Conservation (phyloP, 2,329 filamentous ascomycete genomes). For the Pezicula carpinea region DNA sequence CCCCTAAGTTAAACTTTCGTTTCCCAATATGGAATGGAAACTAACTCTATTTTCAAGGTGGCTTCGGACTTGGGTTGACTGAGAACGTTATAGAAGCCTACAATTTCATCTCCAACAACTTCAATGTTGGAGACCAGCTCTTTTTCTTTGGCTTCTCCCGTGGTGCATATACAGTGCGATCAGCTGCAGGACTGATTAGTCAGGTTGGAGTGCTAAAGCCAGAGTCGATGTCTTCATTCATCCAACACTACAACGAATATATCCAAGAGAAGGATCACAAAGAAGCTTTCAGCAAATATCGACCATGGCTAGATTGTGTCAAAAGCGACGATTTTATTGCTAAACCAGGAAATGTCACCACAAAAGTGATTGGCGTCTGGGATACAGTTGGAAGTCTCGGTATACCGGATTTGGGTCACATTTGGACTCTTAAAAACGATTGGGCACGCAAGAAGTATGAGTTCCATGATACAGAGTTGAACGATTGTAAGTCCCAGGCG, state of each 20-base stretch:
- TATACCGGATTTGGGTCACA: not conserved
- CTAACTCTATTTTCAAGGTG: not conserved
- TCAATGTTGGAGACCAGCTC: slow-evolving; percentile 30
- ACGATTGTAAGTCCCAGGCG: not conserved
- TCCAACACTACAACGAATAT: slow-evolving; percentile 26
- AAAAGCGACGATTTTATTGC: not conserved
- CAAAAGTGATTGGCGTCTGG: slow-evolving; percentile 40
- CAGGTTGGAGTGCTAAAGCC: slow-evolving; percentile 33
- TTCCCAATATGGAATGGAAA: not conserved
- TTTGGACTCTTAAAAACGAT: not conserved
- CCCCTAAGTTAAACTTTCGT: not conserved
- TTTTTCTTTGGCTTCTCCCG: slow-evolving; percentile 33
- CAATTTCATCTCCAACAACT: slow-evolving; percentile 40
- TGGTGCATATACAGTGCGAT: slow-evolving; percentile 32
- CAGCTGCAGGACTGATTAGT: slow-evolving; percentile 27
- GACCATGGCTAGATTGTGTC: not conserved
- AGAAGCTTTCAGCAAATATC: not conserved
- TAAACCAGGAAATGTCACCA: slow-evolving; percentile 22
- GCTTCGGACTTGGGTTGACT: slow-evolving; percentile 4
- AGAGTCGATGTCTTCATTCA: slow-evolving; percentile 27
- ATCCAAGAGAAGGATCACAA: slow-evolving; percentile 6
- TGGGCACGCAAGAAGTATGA: not conserved
- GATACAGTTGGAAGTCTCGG: slow-evolving; percentile 33
- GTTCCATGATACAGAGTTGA: not conserved
- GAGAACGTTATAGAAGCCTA: slow-evolving; percentile 23